Conservation (phyloP, 2,329 filamentous ascomycete species). For the Talaromyces sp. region DNA sequence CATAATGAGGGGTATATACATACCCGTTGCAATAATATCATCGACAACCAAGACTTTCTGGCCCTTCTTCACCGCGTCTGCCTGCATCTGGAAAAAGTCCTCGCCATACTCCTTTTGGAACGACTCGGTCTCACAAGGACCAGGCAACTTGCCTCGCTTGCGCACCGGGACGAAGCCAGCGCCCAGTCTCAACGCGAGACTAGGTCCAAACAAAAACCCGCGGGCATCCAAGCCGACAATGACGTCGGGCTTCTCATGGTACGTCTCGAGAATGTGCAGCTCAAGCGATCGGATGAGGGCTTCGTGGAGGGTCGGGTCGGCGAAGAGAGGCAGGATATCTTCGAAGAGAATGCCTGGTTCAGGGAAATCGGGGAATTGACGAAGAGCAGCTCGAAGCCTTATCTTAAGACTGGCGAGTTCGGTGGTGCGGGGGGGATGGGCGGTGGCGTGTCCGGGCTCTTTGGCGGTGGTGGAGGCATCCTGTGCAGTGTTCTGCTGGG, state of each 20-base stretch:
- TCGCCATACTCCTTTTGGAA: slow-evolving; percentile 96
- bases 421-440: slow-evolving; percentile 46
- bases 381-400: slow-evolving; percentile 68
- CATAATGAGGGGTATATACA: not conserved
- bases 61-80: slow-evolving; percentile 75
- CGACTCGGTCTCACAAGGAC: slow-evolving; percentile 75
- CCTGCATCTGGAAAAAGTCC: slow-evolving; percentile 95
- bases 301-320: slow-evolving; percentile 68
- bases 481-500: slow-evolving; percentile 30
- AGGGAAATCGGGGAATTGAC: slow-evolving; percentile 89
- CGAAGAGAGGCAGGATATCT: slow-evolving; percentile 96
- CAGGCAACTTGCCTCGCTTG: slow-evolving; percentile 94
- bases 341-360: slow-evolving; percentile 91
- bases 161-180: slow-evolving; percentile 88
- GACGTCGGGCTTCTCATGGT: slow-evolving; percentile 71
- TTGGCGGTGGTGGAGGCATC: slow-evolving; percentile 41
- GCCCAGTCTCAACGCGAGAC: slow-evolving; percentile 76
- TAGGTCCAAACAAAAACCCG: slow-evolving; percentile 92
- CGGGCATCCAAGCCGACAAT: slow-evolving; percentile 90
- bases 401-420: slow-evolving; percentile 63
- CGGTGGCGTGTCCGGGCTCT: slow-evolving; percentile 43
- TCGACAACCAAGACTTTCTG: slow-evolving; percentile 92
- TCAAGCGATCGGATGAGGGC: slow-evolving; percentile 80
- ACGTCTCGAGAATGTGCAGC: slow-evolving; percentile 68
- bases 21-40: slow-evolving; percentile 97